Base-by-base conservation (phyloP, 495 filamentous ascomycete species). In the Platismatia glauca region DNA sequence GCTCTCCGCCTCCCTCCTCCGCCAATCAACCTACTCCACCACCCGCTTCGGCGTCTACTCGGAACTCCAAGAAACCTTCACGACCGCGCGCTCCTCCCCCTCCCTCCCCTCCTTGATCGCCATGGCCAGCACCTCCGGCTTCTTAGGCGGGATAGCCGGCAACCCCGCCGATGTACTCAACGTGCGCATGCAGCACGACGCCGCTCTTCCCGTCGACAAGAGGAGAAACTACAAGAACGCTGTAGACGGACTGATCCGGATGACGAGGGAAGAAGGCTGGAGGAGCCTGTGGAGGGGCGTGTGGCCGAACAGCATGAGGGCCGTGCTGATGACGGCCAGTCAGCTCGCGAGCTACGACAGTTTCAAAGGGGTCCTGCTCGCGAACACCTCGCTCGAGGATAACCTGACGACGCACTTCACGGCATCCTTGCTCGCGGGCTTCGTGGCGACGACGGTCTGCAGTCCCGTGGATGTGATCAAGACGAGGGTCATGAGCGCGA, bases 171-270 rank as follows among this genome's bases (percentile, higher is more conserved):
- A 98, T 71, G 89, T 98, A 15, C 81, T 97, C 62, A 98, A 98
- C 75, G 94, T 98, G 48, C 91, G 94, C 66, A 98, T 98, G 94
- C 94, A 98, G 74, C 87, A 93, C 77, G 94, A 97, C 72, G 86
- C 89, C 16, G 84, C 92, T 0, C 82, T 96, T 7, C 89, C 91
- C 0, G 69, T 76, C 4, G 78, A 77, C 2, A 77, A 94, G 65
- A 86, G 90, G 5, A 84, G 92, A 29, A 91, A 95, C 75, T 98
- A 98, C 79, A 84, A 84, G 57, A 80, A 97, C 69, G 95, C 92
- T 5, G 71, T 96, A 34, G 87, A 98, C 70, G 94, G 94, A 4
- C 74, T 98, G 60, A 75, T 89, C 15, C 83, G 89, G 55, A 95
- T 96, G 90, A 81, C 83, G 11, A 81, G 86, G 57, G 83, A 88